phyloP scores from a whole-genome alignment of 1,284 basidiomycete species.

The Tylopilus sp. region DNA sequence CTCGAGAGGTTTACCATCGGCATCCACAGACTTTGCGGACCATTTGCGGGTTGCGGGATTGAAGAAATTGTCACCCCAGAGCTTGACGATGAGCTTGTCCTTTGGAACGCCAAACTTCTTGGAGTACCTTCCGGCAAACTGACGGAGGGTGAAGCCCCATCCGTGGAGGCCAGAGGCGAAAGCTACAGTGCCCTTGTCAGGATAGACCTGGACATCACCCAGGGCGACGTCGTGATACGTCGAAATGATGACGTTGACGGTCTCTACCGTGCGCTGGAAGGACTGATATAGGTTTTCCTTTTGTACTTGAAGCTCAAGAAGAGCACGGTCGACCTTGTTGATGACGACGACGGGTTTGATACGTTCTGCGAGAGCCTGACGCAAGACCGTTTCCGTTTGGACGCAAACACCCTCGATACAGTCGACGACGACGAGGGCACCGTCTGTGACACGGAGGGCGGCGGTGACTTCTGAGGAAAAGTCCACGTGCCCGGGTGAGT shows the following conservation, averaged over 20 bases:
- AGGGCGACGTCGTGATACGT: constrained; percentile 95
- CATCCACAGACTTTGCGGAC: constrained; percentile 76
- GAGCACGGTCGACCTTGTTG: constrained; percentile 99
- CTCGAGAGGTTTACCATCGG: constrained; percentile 87
- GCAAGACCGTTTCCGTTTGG: constrained; percentile 98
- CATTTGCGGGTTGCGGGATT: constrained; percentile 98
- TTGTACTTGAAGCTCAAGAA: constrained; percentile 96
- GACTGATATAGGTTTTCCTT: constrained; percentile 99
- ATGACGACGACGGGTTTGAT: constrained; percentile 99
- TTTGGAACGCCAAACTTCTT: constrained; percentile 99
- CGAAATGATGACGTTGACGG: constrained; percentile 98
- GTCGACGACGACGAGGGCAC: constrained; percentile 98
- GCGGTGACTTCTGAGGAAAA: constrained; percentile 99
- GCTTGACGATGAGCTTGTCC: constrained; percentile 96
- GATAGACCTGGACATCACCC: constrained; percentile 99
- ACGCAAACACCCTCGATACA: constrained; percentile 99
- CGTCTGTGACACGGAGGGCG: constrained; percentile 99
- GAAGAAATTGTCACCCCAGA: constrained; percentile 99
- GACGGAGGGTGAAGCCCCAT: constrained; percentile 99
- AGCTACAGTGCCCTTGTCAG: constrained; percentile 97
- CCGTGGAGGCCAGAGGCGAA: constrained; percentile 99
- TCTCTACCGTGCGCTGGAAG: constrained; percentile 97
- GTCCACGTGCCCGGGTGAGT: constrained; percentile 99
- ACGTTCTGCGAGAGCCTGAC: constrained; percentile 96
- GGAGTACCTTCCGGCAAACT: constrained; percentile 93